phyloP scores from a whole-genome alignment of 148 eudicot species.

The Selenicereus undatus region DNA sequence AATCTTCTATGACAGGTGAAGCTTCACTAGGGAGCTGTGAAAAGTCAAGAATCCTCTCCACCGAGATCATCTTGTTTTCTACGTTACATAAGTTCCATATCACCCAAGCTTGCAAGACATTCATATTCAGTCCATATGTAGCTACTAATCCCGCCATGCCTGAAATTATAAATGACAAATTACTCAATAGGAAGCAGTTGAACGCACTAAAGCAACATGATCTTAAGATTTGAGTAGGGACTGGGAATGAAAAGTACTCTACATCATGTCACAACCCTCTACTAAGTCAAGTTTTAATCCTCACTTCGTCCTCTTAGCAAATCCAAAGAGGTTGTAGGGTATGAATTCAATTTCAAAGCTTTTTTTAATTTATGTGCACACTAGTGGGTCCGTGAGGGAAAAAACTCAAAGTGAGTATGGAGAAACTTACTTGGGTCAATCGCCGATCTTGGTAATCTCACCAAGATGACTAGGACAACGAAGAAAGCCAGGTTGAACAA shows the following conservation, averaged over 20 bases:
- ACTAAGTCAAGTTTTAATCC: no score
- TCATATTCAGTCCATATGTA: conserved; percentile 78
- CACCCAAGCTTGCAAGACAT: conserved; percentile 86
- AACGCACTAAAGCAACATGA: conserved; percentile 8
- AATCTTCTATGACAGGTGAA: conserved; percentile 50
- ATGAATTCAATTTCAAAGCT: not conserved
- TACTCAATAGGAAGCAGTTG: not conserved
- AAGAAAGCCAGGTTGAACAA: conserved; percentile 86
- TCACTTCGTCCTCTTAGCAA: not conserved
- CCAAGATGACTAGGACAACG: conserved; percentile 69
- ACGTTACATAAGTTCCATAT: conserved; percentile 97
- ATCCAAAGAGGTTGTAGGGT: not conserved
- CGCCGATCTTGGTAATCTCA: conserved; percentile 70
- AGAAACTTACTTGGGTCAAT: conserved; percentile 74
- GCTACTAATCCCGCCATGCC: conserved; percentile 89
- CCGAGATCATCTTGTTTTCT: conserved; percentile 93
- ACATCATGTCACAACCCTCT: not conserved
- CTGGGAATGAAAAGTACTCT: not conserved
- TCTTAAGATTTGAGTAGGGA: not conserved
- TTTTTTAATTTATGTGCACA: not conserved
- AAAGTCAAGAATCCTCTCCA: conserved; percentile 79
- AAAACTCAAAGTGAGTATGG: not conserved
- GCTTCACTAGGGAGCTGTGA: conserved; percentile 68
- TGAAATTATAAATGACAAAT: conserved; percentile 21
- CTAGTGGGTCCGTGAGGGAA: not conserved